Conservation (phyloP, 2,329 filamentous ascomycete species). For the Colletotrichum coccodes region DNA sequence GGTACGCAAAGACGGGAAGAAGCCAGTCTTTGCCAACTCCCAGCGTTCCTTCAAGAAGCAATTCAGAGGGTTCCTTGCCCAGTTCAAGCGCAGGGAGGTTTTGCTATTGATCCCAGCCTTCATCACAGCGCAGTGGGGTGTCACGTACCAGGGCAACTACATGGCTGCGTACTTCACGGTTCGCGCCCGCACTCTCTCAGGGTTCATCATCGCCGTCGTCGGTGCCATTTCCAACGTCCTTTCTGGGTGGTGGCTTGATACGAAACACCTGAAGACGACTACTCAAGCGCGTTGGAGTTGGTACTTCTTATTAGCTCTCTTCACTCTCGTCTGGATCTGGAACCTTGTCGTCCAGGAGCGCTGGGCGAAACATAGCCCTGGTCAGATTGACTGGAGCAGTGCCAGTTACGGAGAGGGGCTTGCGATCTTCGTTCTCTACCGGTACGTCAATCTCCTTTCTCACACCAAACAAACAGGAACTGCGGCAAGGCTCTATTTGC, state of each 20-base stretch:
- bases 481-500: not conserved
- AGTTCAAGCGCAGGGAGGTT: slow-evolving; percentile 23
- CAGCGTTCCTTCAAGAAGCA: slow-evolving; percentile 42
- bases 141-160: slow-evolving; percentile 35
- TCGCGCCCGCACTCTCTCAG: slow-evolving; percentile 35
- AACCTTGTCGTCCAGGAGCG: slow-evolving; percentile 26
- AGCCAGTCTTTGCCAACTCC: slow-evolving; percentile 34
- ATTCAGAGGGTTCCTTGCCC: slow-evolving; percentile 8
- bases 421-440: slow-evolving; percentile 56
- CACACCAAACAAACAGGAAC: too few relatives aligned
- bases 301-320: slow-evolving; percentile 18
- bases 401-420: slow-evolving; percentile 56
- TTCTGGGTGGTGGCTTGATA: slow-evolving; percentile 30
- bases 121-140: slow-evolving; percentile 34
- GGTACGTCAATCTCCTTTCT: slow-evolving; percentile 61
- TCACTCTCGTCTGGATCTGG: slow-evolving; percentile 28
- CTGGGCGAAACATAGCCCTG: slow-evolving; percentile 28
- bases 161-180: slow-evolving; percentile 33
- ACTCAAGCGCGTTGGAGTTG: slow-evolving; percentile 29
- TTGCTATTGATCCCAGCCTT: slow-evolving; percentile 31
- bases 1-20: slow-evolving; percentile 48
- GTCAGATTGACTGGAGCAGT: slow-evolving; percentile 56
- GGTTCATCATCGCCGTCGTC: slow-evolving; percentile 51
- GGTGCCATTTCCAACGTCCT: slow-evolving; percentile 33
- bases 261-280: slow-evolving; percentile 21